These are phyloP conservation scores for Candida broadrunensis DNA, from an alignment of 805 yeast genomes.

Conservation along the genomic window DNA sequence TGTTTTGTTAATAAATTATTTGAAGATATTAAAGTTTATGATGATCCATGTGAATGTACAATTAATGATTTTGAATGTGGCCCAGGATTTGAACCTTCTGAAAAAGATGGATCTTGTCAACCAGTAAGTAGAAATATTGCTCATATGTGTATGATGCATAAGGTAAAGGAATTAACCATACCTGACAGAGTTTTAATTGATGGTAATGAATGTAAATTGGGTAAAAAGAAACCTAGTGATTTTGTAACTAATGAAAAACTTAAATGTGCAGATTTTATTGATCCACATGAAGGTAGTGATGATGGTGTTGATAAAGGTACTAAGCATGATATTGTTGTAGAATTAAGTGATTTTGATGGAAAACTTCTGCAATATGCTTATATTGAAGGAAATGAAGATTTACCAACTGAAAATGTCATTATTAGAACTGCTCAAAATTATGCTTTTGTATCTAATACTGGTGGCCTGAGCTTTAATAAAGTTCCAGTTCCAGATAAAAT, in stretches of 20 bases:
- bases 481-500: conserved; percentile 32
- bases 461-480: conserved; percentile 40
- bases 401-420: conserved; percentile 45
- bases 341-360: conserved; percentile 48
- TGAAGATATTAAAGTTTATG: conserved; percentile 44
- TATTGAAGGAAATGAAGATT: conserved; percentile 46
- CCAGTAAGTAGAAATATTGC: conserved; percentile 22
- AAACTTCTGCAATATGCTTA: conserved; percentile 55
- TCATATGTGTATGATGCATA: conserved; percentile 19
- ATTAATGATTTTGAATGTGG: conserved; percentile 71
- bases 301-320: conserved; percentile 10
- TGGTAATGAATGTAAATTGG: conserved; percentile 43
- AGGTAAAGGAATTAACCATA: conserved; percentile 19
- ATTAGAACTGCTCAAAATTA: conserved; percentile 51
- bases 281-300: conserved; percentile 7
- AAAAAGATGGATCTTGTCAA: conserved; percentile 45
- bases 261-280: conserved; percentile 30
- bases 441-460: conserved; percentile 58
- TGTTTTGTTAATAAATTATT: conserved; percentile 56
- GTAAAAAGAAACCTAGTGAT: conserved; percentile 18
- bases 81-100: conserved; percentile 36
- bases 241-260: conserved; percentile 25
- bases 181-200: conserved; percentile 41
- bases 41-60: conserved; percentile 63
- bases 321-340: conserved; percentile 30